Base-by-base conservation (phyloP, 2,329 filamentous ascomycete genomes). In the Trichoderma atroviride region DNA sequence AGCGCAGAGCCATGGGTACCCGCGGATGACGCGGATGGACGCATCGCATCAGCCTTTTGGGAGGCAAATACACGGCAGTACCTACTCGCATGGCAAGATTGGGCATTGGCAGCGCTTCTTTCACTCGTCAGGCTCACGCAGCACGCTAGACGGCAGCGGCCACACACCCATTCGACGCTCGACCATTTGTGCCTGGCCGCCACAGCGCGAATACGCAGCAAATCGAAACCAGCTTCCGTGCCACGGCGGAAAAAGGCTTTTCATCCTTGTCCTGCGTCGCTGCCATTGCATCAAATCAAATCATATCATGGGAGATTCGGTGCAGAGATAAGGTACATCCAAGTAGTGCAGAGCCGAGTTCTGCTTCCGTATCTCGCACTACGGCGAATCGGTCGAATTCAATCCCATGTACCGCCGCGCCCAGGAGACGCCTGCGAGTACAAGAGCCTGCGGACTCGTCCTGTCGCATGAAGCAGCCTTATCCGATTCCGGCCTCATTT, bases 1-100 rank as follows among this genome's bases (percentile, higher is more conserved):
- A 33, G 40, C 50, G 67, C 35, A 59, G 66, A 69, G 67, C 24
- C 33, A 58, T 62, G 68, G 68, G 35, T 69, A 69, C 52, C 50
- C 55, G 61, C 68, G 68, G 61, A 66, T 66, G 61, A 37, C 47
- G 57, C 43, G 56, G 47, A 62, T 33, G n/a, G n/a, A 35, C 22
- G 62, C 40, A 50, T 53, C 37, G 29, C 57, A 55, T 29, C 61
- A 64, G 50, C 52, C 43, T 53, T 14, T 40, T 40, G 16, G 61
- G 35, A 62, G 35, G 47, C 47, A 50, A 50, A 50, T 40, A 40
- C 37, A 6, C 6, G 37, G 14, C 7, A 2, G 37, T 40, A 43
- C 33, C 10, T 11, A 33, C 4, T 43, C 5, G 37, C 19, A 37
- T 13, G 56, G 50, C 53, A 19, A 47, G 63, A 31, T 47, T 58